Base-by-base conservation (phyloP, 2,329 filamentous ascomycete genomes). In the Trichophyton equinum region DNA sequence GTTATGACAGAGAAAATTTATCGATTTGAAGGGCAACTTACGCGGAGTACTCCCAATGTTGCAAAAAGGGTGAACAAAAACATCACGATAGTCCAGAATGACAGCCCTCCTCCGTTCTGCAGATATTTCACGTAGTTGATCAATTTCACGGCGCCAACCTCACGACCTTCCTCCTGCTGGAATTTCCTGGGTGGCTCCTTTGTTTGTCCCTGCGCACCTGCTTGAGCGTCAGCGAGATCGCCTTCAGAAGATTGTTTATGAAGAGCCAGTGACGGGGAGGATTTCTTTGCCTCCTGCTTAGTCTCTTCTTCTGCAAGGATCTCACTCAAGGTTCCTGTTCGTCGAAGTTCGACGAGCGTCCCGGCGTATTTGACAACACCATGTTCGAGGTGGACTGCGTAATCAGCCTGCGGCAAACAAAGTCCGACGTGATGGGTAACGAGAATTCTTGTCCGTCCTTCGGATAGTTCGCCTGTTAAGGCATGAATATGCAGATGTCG, bases 381-480 rank as follows among this genome's bases (percentile, higher is more conserved):
- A 60, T 89, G 82, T 20, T 83, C 85, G 1, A 94, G 80, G 63
- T 89, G 82, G 3, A 91, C 85, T 5, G 88, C 78, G 66, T 88
- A 92, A 67, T 87, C 87, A 5, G 89, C 84, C 68, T 82, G 82
- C 11, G 86, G 78, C 61, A 88, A 79, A 64, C 85, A 87, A 1
- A 92, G 78, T 2, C 82, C 82, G 20, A 91, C 85, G 67, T 92
- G 88, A 68, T 94, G 89, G 0, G 89, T 94, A 27, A 91, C 89
- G 3, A 94, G 75, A 56, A 94, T 88, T 33, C 88, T 78, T 1
- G 89, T 94, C 60, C 89, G 78, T 0, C 83, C 85, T 22, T 78
- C 73, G 63, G 86, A 85, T 7, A 92, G 78, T 57, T 87, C 82
- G 4, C 88, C 88, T 1, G 82, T 85, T 2, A 92, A 77, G 63